Percentiles rank a stretch among this genome's conserved stretches.
phyloP scores from a whole-genome alignment of 2,329 filamentous ascomycete genomes.

The Diaporthe amygdali region DNA sequence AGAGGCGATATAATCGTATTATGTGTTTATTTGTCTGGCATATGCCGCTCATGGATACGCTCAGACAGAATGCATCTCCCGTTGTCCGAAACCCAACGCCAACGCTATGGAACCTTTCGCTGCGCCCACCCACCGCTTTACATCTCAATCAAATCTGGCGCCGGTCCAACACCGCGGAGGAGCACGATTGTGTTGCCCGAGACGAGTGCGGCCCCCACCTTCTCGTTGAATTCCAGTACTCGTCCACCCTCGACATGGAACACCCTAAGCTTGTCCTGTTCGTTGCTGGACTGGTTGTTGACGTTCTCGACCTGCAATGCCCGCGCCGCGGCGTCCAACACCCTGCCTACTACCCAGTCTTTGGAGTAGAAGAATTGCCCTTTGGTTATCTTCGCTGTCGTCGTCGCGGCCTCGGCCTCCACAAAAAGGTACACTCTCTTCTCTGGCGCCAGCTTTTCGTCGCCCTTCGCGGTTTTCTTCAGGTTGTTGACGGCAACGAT shows the following conservation, averaged over 20 bases:
- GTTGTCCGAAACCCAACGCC: slow-evolving; percentile 11
- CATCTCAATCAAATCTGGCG: slow-evolving; percentile 72
- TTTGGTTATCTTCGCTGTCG: slow-evolving; percentile 81
- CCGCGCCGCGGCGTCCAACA: slow-evolving; percentile 79
- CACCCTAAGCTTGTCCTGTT: slow-evolving; percentile 81
- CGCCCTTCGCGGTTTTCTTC: slow-evolving; percentile 89
- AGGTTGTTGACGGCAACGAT: slow-evolving; percentile 75
- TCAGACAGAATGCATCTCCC: neutral
- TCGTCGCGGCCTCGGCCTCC: slow-evolving; percentile 87
- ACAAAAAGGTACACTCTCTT: slow-evolving; percentile 92
- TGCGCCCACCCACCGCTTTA: slow-evolving; percentile 32
- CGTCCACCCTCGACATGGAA: slow-evolving; percentile 93
- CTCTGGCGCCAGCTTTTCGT: slow-evolving; percentile 77
- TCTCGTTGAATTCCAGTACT: slow-evolving; percentile 86
- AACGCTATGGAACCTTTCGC: slow-evolving; percentile 9
- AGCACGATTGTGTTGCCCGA: slow-evolving; percentile 92
- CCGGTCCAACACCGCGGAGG: slow-evolving; percentile 82
- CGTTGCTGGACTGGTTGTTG: slow-evolving; percentile 78
- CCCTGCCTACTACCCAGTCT: slow-evolving; percentile 88
- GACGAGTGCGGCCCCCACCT: slow-evolving; percentile 74
- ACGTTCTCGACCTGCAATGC: slow-evolving; percentile 81
- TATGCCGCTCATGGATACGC: neutral
- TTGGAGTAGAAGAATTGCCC: slow-evolving; percentile 81
- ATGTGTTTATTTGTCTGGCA: neutral
- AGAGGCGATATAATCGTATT: neutral